Evolutionary conservation across 345 rosid species (phyloP), one percentile per base, ranked within the genome.

Genomic region (Sonneratia caseolaris): DNA sequence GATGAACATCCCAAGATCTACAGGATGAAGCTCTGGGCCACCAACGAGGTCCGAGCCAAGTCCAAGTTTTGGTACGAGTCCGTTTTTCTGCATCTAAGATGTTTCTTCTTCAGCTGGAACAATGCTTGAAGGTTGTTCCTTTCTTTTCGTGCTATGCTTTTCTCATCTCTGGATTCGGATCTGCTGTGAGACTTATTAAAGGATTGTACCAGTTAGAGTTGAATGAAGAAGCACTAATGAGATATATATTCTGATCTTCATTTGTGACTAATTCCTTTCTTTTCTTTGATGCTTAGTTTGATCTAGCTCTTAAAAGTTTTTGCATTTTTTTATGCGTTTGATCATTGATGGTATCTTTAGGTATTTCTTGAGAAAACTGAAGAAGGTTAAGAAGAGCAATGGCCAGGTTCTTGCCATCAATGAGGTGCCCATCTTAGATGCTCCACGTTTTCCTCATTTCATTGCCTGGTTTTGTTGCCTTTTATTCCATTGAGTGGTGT

Each of bases 1-100:
- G 76, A 73, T 66, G 76, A 66, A 64, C 76, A 73, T 49, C 76
- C 76, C n/a, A 73, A 66, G 76, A 73, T 73, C 36, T 73, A 66
- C 71, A 67, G 76, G 70, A 73, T 73, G 76, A 73, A 73, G 71
- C 64, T 73, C 32, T 73, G 76, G 76, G 71, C 70, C 3, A 73
- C 76, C n/a, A 73, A 73, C 16, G 76, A 73, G 70, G 76, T 73
- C 64, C 70, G 76, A 2, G 76, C 76, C 38, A 73, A 73, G 71
- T 73, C 76, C 53, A 73, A 73, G 71, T 73, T 73, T 37, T 73
- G 76, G 76, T 73, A 48, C 27, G 75, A 32, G 14, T 32, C n/a
- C 35, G 22, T 7, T 38, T 37, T 66, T 37, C 51, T 13, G 21
- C 21, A 21, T 68, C 11, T 9, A 15, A 27, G 19, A 13, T 49